Evolutionary conservation across 345 rosid genomes (phyloP), one percentile per base, ranked within the genome.

Genomic region (Alliaria petiolata): DNA sequence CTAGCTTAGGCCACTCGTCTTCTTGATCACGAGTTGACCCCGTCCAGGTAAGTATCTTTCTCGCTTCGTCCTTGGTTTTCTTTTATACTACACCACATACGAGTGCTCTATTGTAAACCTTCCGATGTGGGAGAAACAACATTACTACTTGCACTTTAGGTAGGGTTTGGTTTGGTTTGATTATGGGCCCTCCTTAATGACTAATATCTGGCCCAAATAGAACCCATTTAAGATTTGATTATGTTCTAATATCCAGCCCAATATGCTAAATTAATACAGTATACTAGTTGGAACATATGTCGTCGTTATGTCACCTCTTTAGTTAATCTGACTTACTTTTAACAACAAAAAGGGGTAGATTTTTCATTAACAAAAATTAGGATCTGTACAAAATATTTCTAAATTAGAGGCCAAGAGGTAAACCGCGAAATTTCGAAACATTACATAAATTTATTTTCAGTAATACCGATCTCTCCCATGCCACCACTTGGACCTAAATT

Each of bases 401-500:
- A 36, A 28, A 17, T 39, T 36, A n/a, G n/a, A 63, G 25, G 14
- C 34, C 76, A 63, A 16, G 44, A 57, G 61, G 33, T 65, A 15
- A 65, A 50, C 15, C n/a, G 12, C 6, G 7, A 57, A 55, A 35
- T n/a, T 50, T 45, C 3, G 45, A 49, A 61, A 43, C 62, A 60
- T 57, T 57, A 33, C 69, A 52, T 38, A 8, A 39, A 5, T 10
- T n/a, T n/a, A n/a, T 30, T n/a, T 55, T 47, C 76, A 89, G 57
- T 84, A 89, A 79, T 89, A 90, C 52, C 74, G 79, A 3, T 84
- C 88, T 78, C 81, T 83, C 62, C 54, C 95, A 51, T 74, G 79
- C 85, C 82, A 85, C 95, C 95, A 83, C 72, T 91, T 90, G 82
- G 91, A 90, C 93, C 96, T 92, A 87, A 44, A 54, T 25, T 19